phyloP scores from a whole-genome alignment of 768 basidiomycete genomes.

The Tricholoma flavovirens region DNA sequence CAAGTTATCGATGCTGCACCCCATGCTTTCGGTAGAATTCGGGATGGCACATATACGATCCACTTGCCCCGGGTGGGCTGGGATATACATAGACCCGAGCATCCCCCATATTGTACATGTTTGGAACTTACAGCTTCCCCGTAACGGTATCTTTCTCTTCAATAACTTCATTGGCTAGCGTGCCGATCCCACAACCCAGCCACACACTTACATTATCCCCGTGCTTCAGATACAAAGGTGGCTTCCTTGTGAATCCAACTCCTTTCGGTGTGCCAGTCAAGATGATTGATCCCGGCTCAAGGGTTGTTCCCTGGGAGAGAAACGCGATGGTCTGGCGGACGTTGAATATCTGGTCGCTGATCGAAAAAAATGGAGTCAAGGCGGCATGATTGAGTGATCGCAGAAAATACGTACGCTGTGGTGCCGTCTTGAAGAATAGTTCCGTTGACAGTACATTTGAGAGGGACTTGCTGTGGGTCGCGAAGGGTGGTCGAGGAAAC shows the following conservation, averaged over 20 bases:
- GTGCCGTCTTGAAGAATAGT: slow-evolving; percentile 66
- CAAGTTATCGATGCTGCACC: not conserved
- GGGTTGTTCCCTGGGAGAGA: slow-evolving; percentile 80
- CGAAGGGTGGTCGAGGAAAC: slow-evolving; percentile 59
- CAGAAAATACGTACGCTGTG: slow-evolving; percentile 50
- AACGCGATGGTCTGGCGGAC: slow-evolving; percentile 73
- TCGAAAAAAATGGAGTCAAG: not conserved
- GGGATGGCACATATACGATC: not conserved
- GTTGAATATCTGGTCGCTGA: slow-evolving; percentile 76
- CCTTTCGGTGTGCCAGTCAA: slow-evolving; percentile 81
- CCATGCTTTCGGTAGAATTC: not conserved
- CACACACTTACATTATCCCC: slow-evolving; percentile 69
- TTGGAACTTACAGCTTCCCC: slow-evolving; percentile 37
- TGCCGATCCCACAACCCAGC: slow-evolving; percentile 71
- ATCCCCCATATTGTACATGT: not conserved
- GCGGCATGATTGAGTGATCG: not conserved
- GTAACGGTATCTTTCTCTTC: slow-evolving; percentile 45
- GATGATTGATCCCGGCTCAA: slow-evolving; percentile 76
- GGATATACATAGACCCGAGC: not conserved
- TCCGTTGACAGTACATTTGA: slow-evolving; percentile 66
- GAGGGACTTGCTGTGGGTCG: slow-evolving; percentile 57
- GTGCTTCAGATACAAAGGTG: slow-evolving; percentile 62
- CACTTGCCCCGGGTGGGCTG: not conserved
- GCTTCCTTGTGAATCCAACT: slow-evolving; percentile 73
- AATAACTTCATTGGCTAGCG: slow-evolving; percentile 69